Evolutionary conservation across 768 basidiomycete genomes (phyloP).

Genomic region (Kwoniella europaea): DNA sequence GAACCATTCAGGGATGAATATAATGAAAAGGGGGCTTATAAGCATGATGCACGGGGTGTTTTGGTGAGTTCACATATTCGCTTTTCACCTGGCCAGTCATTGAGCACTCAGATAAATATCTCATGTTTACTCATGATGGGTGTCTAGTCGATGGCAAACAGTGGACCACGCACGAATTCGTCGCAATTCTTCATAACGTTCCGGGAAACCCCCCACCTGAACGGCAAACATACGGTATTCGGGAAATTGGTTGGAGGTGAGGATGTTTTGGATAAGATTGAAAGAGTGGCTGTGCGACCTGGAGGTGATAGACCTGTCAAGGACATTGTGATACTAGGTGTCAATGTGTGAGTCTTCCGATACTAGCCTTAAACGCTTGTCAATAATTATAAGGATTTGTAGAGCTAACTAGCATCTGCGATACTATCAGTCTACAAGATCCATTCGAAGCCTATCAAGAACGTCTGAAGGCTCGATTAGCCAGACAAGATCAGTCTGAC

Average conservation of each 20-base stretch:
- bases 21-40: constrained; percentile 82
- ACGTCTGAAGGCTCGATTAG: constrained; percentile 63
- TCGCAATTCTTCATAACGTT: constrained; percentile 96
- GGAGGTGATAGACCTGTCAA: constrained; percentile 79
- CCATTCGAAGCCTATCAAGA: constrained; percentile 92
- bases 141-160: constrained; percentile 84
- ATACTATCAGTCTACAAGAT: constrained; percentile 65
- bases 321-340: constrained; percentile 79
- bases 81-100: no score
- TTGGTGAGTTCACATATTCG: constrained; percentile 58
- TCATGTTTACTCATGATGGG: constrained; percentile 1
- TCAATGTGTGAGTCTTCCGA: constrained; percentile 72
- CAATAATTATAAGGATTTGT: background rate
- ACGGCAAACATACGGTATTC: constrained; percentile 94
- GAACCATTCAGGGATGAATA: constrained; percentile 95
- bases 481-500: constrained; percentile 66
- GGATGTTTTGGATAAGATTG: constrained; percentile 81
- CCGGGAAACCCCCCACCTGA: constrained; percentile 77
- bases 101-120: no score
- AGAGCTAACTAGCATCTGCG: background rate
- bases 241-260: constrained; percentile 96
- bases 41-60: constrained; percentile 80
- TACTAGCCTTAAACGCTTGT: background rate
- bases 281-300: constrained; percentile 76
- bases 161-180: constrained; percentile 87